A percentile compares a stretch with the other conserved stretches of the same genome.
Evolutionary conservation across 78 protist genomes (phyloP).

Genomic region (Pigoraptor vietnamica): DNA sequence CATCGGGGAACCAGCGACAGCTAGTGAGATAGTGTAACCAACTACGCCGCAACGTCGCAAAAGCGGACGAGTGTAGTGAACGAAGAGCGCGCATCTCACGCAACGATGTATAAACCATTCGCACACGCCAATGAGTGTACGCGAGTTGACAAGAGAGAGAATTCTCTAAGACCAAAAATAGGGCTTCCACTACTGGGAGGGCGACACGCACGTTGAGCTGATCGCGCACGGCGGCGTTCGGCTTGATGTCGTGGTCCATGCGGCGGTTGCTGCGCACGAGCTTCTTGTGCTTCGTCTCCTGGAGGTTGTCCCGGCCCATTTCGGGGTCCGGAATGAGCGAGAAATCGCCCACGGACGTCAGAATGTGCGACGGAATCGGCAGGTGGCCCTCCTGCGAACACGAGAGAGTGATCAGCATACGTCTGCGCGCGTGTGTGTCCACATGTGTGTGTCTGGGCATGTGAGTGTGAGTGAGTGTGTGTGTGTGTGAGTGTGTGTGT

Average conservation of each 20-base stretch:
- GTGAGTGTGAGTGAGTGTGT: background rate
- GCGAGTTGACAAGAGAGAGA: background rate
- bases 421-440: background rate
- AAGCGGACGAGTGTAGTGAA: too few species aligned
- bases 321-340: background rate
- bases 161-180: too few species aligned
- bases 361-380: too few species aligned
- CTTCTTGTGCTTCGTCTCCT: conserved; percentile 21
- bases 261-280: conserved; percentile 36
- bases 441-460: background rate
- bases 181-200: too few species aligned
- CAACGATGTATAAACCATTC: too few species aligned
- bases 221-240: conserved; percentile 19
- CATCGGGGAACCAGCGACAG: background rate
- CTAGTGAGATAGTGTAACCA: background rate
- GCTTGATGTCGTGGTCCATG: conserved; percentile 32
- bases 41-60: too few species aligned
- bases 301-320: background rate
- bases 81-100: too few species aligned
- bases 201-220: background rate
- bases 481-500: background rate
- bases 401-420: too few species aligned
- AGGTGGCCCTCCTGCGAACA: background rate
- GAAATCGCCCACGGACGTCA: background rate
- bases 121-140: background rate